These are phyloP conservation scores for Carex pumila DNA, from an alignment of 176 grass and related monocot species.

Conservation along the genomic window DNA sequence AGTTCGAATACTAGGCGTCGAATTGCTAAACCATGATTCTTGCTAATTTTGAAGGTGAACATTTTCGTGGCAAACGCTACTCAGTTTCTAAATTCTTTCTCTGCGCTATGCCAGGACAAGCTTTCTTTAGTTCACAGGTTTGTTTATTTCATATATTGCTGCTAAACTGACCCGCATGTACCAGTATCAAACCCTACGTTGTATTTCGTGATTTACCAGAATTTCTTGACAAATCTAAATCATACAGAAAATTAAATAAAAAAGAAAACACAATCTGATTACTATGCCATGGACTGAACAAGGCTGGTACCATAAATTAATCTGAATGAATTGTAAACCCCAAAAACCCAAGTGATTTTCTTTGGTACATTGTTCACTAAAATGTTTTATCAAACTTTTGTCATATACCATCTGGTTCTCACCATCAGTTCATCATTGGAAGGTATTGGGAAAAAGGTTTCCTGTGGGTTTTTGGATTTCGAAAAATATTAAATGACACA, in stretches of 20 bases:
- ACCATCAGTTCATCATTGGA: background rate
- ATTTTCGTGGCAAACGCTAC: slow-evolving; percentile 54
- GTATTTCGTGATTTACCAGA: background rate
- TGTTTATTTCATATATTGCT: background rate
- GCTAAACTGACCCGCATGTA: background rate
- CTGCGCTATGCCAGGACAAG: slow-evolving; percentile 43
- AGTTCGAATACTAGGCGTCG: background rate
- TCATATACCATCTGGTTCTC: background rate
- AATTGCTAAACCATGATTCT: background rate
- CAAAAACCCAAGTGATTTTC: too few relatives aligned
- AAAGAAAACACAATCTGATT: background rate
- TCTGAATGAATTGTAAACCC: background rate
- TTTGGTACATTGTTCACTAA: background rate
- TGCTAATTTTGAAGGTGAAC: slow-evolving; percentile 43
- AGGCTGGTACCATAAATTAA: background rate
- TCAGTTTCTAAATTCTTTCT: slow-evolving; percentile 61
- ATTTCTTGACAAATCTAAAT: background rate
- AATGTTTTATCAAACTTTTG: background rate
- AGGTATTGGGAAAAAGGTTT: background rate
- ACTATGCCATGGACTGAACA: background rate
- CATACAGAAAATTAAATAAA: background rate
- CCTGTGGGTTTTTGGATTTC: background rate
- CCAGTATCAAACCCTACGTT: background rate
- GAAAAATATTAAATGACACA: too few relatives aligned
- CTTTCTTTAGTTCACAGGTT: slow-evolving; percentile 55